Conservation (phyloP, 345 rosid genomes). For the Bruguiera sexangula region DNA sequence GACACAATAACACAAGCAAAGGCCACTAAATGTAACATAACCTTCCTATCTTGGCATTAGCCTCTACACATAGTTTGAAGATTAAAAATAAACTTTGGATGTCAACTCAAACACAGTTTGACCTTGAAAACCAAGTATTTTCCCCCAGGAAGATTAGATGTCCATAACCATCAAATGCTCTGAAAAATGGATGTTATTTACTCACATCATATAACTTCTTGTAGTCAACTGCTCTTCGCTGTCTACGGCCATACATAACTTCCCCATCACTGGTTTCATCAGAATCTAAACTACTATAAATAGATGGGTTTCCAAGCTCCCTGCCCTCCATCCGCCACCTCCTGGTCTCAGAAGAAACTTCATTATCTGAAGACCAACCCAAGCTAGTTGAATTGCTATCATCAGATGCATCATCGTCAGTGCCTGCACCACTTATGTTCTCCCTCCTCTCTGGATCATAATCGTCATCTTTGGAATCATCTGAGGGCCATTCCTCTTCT, state of each 20-base stretch:
- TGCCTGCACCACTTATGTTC: constrained; percentile 44
- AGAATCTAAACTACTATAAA: constrained; percentile 46
- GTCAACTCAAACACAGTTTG: background rate
- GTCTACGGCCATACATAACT: constrained; percentile 65
- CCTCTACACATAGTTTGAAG: background rate
- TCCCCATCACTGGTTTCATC: constrained; percentile 61
- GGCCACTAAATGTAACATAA: background rate
- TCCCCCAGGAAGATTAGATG: background rate
- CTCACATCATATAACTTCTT: constrained; percentile 82
- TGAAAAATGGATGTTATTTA: constrained; percentile 4
- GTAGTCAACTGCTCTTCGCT: constrained; percentile 78
- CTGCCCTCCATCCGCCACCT: constrained; percentile 29
- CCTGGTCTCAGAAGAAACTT: constrained; percentile 47
- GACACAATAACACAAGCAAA: background rate
- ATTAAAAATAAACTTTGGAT: background rate
- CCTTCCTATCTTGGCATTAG: background rate
- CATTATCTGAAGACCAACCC: constrained; percentile 77
- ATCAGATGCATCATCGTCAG: constrained; percentile 44
- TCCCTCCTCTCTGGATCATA: constrained; percentile 78
- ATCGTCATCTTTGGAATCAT: constrained; percentile 90
- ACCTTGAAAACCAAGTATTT: background rate
- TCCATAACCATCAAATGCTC: background rate
- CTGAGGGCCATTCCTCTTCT: constrained; percentile 92
- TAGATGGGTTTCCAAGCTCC: constrained; percentile 27
- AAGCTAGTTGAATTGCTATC: constrained; percentile 61